phyloP scores from a whole-genome alignment of 192 early-diverging fungal genomes.

The Coemansia sp. region DNA sequence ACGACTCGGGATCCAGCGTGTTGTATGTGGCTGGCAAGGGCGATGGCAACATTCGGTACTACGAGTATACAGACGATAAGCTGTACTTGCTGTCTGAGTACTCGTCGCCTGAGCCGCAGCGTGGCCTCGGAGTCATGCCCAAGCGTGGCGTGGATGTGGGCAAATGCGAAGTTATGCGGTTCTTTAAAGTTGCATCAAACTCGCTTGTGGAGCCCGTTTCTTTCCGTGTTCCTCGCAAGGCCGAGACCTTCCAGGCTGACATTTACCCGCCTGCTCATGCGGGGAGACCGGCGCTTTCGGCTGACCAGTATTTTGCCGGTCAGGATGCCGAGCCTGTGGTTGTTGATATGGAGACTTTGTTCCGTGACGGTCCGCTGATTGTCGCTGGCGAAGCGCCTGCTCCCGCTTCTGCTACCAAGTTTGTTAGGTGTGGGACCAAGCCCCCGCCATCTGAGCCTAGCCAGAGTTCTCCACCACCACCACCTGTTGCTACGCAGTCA shows the following conservation, averaged over 20 bases:
- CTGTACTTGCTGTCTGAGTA: conserved; percentile 87
- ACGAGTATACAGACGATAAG: conserved; percentile 95
- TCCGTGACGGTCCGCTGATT: conserved; percentile 31
- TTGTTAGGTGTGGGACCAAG: not conserved
- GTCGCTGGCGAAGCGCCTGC: conserved; percentile 22
- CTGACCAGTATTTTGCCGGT: conserved; percentile 91
- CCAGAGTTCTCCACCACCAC: not conserved
- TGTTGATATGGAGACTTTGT: conserved; percentile 43
- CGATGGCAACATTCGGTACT: conserved; percentile 99
- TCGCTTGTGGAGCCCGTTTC: conserved; percentile 93
- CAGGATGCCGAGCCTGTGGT: conserved; percentile 75
- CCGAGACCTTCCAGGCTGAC: conserved; percentile 96
- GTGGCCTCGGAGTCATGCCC: conserved; percentile 92
- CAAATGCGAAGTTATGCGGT: conserved; percentile 90
- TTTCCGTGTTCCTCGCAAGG: conserved; percentile 94
- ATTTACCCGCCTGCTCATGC: conserved; percentile 88
- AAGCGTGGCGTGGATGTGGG: conserved; percentile 87
- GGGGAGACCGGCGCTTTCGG: conserved; percentile 82
- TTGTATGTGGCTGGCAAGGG: conserved; percentile 97
- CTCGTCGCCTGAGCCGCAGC: conserved; percentile 88
- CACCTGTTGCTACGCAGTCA: conserved; percentile 10
- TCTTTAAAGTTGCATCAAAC: conserved; percentile 87
- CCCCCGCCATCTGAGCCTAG: not conserved
- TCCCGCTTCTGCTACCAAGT: not conserved
- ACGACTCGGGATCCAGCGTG: conserved; percentile 87